These are phyloP conservation scores for Diplodia sapinea DNA, from an alignment of 2,329 filamentous ascomycete species.

Conservation along the genomic window DNA sequence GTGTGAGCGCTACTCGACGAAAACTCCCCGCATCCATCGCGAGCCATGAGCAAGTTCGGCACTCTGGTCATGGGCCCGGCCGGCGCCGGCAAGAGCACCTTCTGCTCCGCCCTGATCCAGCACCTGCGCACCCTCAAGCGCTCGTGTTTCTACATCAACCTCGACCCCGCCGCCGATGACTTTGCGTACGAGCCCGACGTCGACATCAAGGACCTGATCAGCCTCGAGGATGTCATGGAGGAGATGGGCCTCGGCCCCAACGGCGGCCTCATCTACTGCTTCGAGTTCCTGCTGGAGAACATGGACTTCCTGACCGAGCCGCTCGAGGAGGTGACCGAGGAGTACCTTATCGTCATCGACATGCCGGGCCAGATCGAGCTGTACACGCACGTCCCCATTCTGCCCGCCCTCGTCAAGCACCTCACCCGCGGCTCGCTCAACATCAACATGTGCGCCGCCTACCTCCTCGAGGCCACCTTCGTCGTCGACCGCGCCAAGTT, in stretches of 20 bases:
- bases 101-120: constrained; percentile 91
- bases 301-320: constrained; percentile 88
- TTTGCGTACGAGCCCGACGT: constrained; percentile 92
- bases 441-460: constrained; percentile 89
- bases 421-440: constrained; percentile 83
- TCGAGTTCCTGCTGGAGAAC: constrained; percentile 94
- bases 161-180: constrained; percentile 92
- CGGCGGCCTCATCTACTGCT: constrained; percentile 92
- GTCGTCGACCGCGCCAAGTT: constrained; percentile 96
- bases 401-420: constrained; percentile 82
- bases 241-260: constrained; percentile 90
- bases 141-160: constrained; percentile 97
- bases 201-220: constrained; percentile 94
- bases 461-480: constrained; percentile 94
- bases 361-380: constrained; percentile 99
- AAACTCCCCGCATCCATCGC: constrained; percentile 25
- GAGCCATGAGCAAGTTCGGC: constrained; percentile 87
- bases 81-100: constrained; percentile 95
- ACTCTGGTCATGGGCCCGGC: constrained; percentile 95
- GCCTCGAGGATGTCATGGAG: constrained; percentile 94
- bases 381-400: constrained; percentile 93
- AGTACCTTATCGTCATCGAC: constrained; percentile 97
- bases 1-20: background rate
- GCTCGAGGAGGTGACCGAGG: constrained; percentile 84
- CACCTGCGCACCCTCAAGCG: constrained; percentile 88